These are phyloP conservation scores for Trichophyton simii DNA, from an alignment of 2,329 filamentous ascomycete species.

Conservation along the genomic window DNA sequence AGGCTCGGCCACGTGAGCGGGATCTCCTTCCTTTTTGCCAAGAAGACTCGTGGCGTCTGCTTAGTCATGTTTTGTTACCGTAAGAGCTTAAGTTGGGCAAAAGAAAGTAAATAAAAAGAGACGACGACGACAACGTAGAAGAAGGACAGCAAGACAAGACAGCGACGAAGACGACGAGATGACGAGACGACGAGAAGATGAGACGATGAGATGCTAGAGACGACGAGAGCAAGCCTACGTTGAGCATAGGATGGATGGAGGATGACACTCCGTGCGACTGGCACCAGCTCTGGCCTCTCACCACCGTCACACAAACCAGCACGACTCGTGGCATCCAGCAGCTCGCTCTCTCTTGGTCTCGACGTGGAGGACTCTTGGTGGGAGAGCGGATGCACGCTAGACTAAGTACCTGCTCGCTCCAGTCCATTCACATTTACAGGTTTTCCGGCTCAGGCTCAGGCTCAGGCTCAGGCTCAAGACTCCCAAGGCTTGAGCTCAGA, in stretches of 20 bases:
- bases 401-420: too few relatives aligned
- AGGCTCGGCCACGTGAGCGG: conserved; percentile 2
- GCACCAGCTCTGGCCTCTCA: background rate
- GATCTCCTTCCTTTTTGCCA: background rate
- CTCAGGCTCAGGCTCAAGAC: too few relatives aligned
- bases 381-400: background rate
- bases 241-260: background rate
- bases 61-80: background rate
- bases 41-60: background rate
- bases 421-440: too few relatives aligned
- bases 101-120: too few relatives aligned
- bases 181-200: too few relatives aligned
- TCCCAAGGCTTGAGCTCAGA: background rate
- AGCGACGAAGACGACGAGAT: too few relatives aligned
- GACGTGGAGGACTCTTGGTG: background rate
- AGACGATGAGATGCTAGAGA: too few relatives aligned
- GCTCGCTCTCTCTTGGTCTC: background rate
- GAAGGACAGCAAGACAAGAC: too few relatives aligned
- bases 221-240: background rate
- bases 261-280: background rate
- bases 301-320: background rate
- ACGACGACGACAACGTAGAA: too few relatives aligned
- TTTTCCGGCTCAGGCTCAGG: too few relatives aligned
- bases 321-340: background rate
- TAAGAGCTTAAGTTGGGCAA: background rate